These are phyloP conservation scores for Hanseniaspora jakobsenii DNA, from an alignment of 805 yeast species.

Conservation along the genomic window DNA sequence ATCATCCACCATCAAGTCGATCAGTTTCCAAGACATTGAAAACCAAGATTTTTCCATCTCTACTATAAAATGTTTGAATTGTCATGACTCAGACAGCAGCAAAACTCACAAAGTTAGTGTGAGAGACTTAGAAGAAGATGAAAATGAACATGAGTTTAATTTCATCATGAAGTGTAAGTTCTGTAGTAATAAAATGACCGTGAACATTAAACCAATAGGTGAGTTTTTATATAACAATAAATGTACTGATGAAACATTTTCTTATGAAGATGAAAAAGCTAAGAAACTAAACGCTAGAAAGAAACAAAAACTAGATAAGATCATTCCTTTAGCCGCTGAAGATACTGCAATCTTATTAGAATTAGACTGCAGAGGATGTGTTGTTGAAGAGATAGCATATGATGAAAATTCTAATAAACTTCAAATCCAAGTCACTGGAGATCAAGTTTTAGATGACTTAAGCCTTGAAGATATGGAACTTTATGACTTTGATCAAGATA, in stretches of 20 bases:
- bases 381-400: conserved; percentile 55
- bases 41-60: conserved; percentile 62
- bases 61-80: conserved; percentile 58
- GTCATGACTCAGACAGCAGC: conserved; percentile 68
- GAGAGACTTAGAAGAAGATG: conserved; percentile 50
- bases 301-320: conserved; percentile 13
- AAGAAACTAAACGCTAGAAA: conserved; percentile 15
- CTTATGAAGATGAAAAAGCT: not conserved
- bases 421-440: conserved; percentile 20
- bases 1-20: conserved; percentile 39
- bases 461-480: conserved; percentile 59
- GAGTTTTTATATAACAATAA: conserved; percentile 22
- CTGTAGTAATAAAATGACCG: conserved; percentile 35
- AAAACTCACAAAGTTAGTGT: conserved; percentile 49
- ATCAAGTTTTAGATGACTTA: conserved; percentile 39
- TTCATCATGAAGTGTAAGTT: conserved; percentile 64
- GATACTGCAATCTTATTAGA: conserved; percentile 37
- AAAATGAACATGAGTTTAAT: conserved; percentile 57
- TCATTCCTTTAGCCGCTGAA: not conserved
- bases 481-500: conserved; percentile 89
- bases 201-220: conserved; percentile 21
- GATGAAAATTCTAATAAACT: conserved; percentile 26
- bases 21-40: conserved; percentile 48
- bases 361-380: conserved; percentile 80
- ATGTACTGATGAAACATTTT: conserved; percentile 17